A percentile compares a stretch with the other conserved stretches of the same genome.
Conservation (phyloP, 2,329 filamentous ascomycete genomes). For the Chaetothyriales sp. region DNA sequence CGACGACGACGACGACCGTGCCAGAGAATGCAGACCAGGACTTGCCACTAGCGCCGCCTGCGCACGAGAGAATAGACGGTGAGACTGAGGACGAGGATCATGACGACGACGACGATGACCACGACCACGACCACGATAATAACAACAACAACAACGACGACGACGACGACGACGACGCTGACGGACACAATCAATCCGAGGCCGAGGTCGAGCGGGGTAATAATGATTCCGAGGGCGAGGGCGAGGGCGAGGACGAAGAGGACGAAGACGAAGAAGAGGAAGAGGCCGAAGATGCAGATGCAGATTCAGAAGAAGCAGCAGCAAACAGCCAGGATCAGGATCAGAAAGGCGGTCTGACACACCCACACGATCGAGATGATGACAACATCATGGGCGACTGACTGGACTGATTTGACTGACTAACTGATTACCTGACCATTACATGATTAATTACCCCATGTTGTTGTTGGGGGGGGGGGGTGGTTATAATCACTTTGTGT, state of each 20-base stretch:
- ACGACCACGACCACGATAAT: conserved; percentile 6
- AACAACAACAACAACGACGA: conserved; percentile 3
- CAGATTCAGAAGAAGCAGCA: conserved; percentile 1
- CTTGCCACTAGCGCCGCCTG: conserved; percentile 1
- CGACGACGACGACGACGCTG: conserved; percentile 8
- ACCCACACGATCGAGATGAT: conserved; percentile 6
- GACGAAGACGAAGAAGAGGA: conserved; percentile 9
- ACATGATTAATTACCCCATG: too few relatives aligned
- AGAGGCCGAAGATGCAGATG: conserved; percentile 3
- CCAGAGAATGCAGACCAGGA: not conserved
- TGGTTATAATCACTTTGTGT: too few relatives aligned
- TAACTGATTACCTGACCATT: too few relatives aligned
- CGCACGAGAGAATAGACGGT: conserved; percentile 12
- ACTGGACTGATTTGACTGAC: conserved; percentile 1
- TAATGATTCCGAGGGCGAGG: conserved; percentile 9
- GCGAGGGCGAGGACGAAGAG: conserved; percentile 4
- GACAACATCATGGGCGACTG: conserved; percentile 18
- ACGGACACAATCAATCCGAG: conserved; percentile 3
- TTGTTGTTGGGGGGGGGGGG: not conserved
- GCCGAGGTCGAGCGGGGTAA: conserved; percentile 4
- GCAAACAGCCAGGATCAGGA: conserved; percentile 2
- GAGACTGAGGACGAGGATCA: conserved; percentile 14
- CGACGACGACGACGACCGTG: too few relatives aligned
- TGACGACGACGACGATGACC: conserved; percentile 6
- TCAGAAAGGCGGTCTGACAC: not conserved